phyloP scores from a whole-genome alignment of 768 basidiomycete species.

The Infundibulicybe gibba region DNA sequence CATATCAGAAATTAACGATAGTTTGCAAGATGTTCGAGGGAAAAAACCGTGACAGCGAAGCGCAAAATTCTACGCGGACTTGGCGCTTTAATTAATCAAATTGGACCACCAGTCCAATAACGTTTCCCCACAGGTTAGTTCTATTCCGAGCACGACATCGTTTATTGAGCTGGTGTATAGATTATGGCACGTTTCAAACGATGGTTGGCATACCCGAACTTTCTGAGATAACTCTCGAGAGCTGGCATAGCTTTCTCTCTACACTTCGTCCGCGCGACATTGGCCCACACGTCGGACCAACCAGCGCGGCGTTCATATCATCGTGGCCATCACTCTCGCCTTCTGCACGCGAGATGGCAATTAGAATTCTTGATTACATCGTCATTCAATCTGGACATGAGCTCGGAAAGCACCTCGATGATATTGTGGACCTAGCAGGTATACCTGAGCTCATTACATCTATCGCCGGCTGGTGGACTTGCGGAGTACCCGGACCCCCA shows the following conservation, averaged over 20 bases:
- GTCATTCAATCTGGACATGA: conserved; percentile 58
- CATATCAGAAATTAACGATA: conserved; percentile 80
- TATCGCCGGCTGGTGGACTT: conserved; percentile 36
- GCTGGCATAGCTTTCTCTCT: conserved; percentile 76
- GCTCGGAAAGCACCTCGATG: conserved; percentile 57
- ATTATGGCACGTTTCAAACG: conserved; percentile 93
- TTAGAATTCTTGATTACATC: conserved; percentile 62
- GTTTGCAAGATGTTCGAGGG: conserved; percentile 79
- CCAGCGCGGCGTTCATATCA: conserved; percentile 78
- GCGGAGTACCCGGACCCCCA: conserved; percentile 48
- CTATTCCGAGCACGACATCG: background rate
- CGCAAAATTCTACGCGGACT: conserved; percentile 77
- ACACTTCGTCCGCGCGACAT: conserved; percentile 67
- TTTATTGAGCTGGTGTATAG: conserved; percentile 35
- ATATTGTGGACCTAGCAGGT: conserved; percentile 74
- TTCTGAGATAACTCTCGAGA: conserved; percentile 71
- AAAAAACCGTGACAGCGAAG: conserved; percentile 70
- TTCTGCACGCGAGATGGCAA: conserved; percentile 49
- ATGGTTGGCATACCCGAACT: conserved; percentile 75
- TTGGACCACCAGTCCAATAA: conserved; percentile 70
- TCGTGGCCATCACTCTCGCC: conserved; percentile 68
- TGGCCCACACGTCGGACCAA: conserved; percentile 81
- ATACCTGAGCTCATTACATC: conserved; percentile 61
- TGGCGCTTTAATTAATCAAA: conserved; percentile 62
- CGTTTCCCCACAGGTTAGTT: conserved; percentile 82